Conservation (phyloP, 2,329 filamentous ascomycete genomes). For the Colletotrichum incanum region DNA sequence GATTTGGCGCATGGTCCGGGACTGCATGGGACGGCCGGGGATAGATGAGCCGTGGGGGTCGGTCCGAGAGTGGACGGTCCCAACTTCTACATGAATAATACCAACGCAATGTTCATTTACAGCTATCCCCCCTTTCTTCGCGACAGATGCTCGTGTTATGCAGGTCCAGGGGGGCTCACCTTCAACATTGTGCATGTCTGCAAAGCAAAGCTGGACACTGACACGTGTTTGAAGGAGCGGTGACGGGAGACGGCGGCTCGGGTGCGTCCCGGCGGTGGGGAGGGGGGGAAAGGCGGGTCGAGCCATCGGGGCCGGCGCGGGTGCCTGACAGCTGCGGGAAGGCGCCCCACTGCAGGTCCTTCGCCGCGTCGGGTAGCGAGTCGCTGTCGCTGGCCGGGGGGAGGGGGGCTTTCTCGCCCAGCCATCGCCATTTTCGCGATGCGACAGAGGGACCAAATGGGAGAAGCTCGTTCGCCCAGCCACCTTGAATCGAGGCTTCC, state of each 20-base stretch:
- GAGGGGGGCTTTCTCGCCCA: slow-evolving; percentile 2
- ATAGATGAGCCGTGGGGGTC: neutral
- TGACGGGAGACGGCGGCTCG: slow-evolving; percentile 11
- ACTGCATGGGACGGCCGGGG: neutral
- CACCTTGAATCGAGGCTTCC: neutral
- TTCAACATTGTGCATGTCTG: neutral
- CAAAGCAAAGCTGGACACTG: neutral
- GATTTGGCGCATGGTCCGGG: slow-evolving; percentile 1
- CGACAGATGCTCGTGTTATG: neutral
- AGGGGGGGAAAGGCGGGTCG: neutral
- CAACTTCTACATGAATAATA: neutral
- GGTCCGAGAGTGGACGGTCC: neutral
- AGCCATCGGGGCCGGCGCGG: neutral
- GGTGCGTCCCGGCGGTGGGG: slow-evolving; percentile 22
- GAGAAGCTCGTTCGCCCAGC: slow-evolving; percentile 14
- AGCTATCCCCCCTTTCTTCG: too few relatives aligned
- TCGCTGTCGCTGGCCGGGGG: neutral
- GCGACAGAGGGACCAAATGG: too few relatives aligned
- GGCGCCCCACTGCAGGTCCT: slow-evolving; percentile 1
- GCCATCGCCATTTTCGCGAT: slow-evolving; percentile 35
- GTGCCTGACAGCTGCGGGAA: slow-evolving; percentile 25
- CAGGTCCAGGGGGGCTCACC: neutral
- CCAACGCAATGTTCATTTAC: neutral
- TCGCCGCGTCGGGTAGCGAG: neutral
- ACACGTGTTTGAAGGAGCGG: slow-evolving; percentile 3